These are phyloP conservation scores for Aquilaria malaccensis DNA, from an alignment of 345 rosid species.

Conservation along the genomic window DNA sequence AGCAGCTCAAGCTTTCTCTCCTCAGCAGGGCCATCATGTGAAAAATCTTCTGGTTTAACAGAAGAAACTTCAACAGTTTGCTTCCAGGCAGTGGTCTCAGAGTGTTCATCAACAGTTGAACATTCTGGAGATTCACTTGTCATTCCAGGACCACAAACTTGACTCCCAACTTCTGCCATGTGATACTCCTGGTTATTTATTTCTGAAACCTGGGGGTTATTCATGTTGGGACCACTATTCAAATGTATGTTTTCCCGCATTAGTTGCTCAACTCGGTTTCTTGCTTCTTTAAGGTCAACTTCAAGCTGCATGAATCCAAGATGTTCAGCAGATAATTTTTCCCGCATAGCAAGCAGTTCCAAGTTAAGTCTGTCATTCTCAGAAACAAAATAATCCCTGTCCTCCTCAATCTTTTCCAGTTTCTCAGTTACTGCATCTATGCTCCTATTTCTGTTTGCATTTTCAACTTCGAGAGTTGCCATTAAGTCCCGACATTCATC, in stretches of 20 bases:
- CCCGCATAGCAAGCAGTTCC: slow-evolving; percentile 45
- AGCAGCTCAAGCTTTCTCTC: slow-evolving; percentile 11
- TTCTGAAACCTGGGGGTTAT: slow-evolving; percentile 33
- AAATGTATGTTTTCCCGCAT: slow-evolving; percentile 42
- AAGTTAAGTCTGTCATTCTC: slow-evolving; percentile 52
- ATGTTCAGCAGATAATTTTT: slow-evolving; percentile 39
- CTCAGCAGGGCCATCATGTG: slow-evolving; percentile 9
- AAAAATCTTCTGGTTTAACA: slow-evolving; percentile 11
- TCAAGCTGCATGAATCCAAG: slow-evolving; percentile 29
- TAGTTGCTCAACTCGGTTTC: slow-evolving; percentile 35
- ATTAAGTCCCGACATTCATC: slow-evolving; percentile 43
- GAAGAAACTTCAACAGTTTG: slow-evolving; percentile 18
- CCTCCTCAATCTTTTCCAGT: slow-evolving; percentile 41
- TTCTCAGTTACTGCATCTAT: slow-evolving; percentile 31
- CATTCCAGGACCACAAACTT: slow-evolving; percentile 18
- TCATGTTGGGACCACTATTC: slow-evolving; percentile 29
- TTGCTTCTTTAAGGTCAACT: slow-evolving; percentile 38
- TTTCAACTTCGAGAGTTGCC: slow-evolving; percentile 48
- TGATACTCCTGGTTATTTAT: slow-evolving; percentile 22
- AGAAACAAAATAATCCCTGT: slow-evolving; percentile 36
- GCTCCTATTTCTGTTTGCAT: slow-evolving; percentile 29
- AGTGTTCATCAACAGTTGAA: slow-evolving; percentile 22
- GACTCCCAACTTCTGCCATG: slow-evolving; percentile 21
- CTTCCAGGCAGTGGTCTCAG: slow-evolving; percentile 15
- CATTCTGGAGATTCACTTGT: slow-evolving; percentile 13